Conservation (phyloP, 352 stramenopile species). For the Phytopythium vexans region DNA sequence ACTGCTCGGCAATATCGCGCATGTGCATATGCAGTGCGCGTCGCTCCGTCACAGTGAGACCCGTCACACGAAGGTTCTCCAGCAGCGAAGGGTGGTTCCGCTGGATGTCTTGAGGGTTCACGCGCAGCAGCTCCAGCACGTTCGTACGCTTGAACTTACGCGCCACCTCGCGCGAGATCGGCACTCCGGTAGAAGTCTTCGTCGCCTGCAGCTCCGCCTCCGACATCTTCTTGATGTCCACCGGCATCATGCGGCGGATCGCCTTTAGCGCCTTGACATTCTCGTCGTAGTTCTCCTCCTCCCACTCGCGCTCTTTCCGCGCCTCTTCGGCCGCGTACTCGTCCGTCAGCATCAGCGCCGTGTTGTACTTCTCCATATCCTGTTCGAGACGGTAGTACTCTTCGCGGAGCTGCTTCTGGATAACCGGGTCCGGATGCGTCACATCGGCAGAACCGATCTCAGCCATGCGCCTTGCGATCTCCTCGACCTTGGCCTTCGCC, state of each 20-base stretch:
- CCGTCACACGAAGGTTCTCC: constrained; percentile 89
- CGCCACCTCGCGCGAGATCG: constrained; percentile 73
- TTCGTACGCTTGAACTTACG: constrained; percentile 93
- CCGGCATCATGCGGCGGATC: constrained; percentile 90
- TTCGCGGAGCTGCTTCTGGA: constrained; percentile 86
- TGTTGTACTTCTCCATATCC: constrained; percentile 95
- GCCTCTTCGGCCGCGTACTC: constrained; percentile 90
- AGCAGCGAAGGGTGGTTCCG: constrained; percentile 88
- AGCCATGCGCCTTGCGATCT: constrained; percentile 89
- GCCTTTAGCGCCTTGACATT: constrained; percentile 88
- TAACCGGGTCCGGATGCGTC: constrained; percentile 69
- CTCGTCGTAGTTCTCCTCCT: constrained; percentile 84
- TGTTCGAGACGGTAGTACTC: constrained; percentile 92
- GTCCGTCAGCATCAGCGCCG: constrained; percentile 89
- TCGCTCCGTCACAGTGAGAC: constrained; percentile 88
- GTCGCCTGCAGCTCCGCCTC: constrained; percentile 78
- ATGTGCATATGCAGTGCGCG: constrained; percentile 88
- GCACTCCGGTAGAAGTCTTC: constrained; percentile 70
- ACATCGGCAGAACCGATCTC: constrained; percentile 92
- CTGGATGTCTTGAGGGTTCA: constrained; percentile 84
- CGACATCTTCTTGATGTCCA: constrained; percentile 90
- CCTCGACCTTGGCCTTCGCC: constrained; percentile 87
- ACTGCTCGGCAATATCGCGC: constrained; percentile 76
- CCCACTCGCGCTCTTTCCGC: constrained; percentile 90
- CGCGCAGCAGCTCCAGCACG: constrained; percentile 86